These are phyloP conservation scores for Blastobotrys attinorum DNA, from an alignment of 805 yeast species.

Conservation along the genomic window DNA sequence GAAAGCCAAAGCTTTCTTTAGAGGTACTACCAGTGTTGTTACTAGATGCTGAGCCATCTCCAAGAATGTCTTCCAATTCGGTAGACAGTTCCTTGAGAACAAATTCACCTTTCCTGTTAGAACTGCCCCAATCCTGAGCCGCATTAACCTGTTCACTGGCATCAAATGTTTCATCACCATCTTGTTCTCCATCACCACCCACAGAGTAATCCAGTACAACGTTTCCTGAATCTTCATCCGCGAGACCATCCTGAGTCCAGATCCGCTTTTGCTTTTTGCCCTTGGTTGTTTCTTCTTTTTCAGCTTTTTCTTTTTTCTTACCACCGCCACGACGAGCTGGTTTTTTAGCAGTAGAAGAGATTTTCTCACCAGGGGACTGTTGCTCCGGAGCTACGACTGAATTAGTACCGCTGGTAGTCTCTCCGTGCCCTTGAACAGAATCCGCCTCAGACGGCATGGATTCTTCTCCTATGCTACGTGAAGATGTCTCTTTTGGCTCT, in stretches of 20 bases:
- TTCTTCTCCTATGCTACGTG: too few relatives aligned
- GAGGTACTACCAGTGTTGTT: background rate
- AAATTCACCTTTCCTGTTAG: conserved; percentile 49
- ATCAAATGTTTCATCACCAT: conserved; percentile 15
- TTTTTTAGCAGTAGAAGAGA: background rate
- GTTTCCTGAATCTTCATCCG: conserved; percentile 38
- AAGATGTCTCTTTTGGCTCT: too few relatives aligned
- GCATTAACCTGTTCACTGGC: conserved; percentile 22
- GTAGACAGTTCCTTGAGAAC: conserved; percentile 54
- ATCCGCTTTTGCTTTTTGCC: conserved; percentile 43
- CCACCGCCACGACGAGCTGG: conserved; percentile 12
- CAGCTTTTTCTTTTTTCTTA: conserved; percentile 12
- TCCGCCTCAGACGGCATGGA: conserved; percentile 3
- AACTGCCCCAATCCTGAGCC: conserved; percentile 33
- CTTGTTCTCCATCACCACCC: conserved; percentile 14
- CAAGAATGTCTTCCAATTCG: conserved; percentile 39
- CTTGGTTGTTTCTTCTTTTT: conserved; percentile 13
- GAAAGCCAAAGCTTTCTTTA: conserved; percentile 38
- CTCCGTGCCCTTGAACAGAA: background rate
- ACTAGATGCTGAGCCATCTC: conserved; percentile 7
- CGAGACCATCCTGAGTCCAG: conserved; percentile 60
- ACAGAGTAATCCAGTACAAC: conserved; percentile 50
- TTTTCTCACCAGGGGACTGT: too few relatives aligned
- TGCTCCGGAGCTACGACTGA: too few relatives aligned
- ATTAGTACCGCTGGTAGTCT: background rate